A percentile compares a stretch with the other conserved stretches of the same genome.
Evolutionary conservation across 768 basidiomycete genomes (phyloP).

Genomic region (Agaricus blazei): DNA sequence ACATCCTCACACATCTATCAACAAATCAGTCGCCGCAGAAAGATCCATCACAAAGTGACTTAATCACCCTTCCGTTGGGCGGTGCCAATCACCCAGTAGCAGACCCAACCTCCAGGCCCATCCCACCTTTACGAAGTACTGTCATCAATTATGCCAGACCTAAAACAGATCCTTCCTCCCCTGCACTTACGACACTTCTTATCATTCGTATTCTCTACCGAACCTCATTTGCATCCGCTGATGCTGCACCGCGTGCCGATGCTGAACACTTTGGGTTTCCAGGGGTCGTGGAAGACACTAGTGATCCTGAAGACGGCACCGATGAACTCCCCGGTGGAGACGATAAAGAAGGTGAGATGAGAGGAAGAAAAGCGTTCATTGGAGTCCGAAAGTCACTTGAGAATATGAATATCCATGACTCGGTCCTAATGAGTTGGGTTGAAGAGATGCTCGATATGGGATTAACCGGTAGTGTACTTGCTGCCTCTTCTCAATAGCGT

Average conservation of each 20-base stretch:
- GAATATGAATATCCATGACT: constrained; percentile 61
- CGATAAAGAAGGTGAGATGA: constrained; percentile 65
- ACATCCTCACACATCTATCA: constrained; percentile 75
- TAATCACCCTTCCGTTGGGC: constrained; percentile 59
- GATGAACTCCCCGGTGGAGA: constrained; percentile 43
- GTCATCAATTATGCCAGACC: constrained; percentile 56
- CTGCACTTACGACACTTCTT: constrained; percentile 75
- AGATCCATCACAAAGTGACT: constrained; percentile 69
- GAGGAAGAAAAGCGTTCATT: constrained; percentile 68
- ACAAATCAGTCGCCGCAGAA: constrained; percentile 47
- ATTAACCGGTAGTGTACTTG: constrained; percentile 7
- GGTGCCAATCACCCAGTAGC: constrained; percentile 50
- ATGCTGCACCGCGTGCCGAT: constrained; percentile 64
- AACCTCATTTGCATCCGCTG: constrained; percentile 68
- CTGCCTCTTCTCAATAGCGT: neutral
- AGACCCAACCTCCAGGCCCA: constrained; percentile 61
- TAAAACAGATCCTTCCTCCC: constrained; percentile 59
- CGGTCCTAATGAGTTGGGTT: constrained; percentile 39
- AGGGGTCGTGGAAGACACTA: constrained; percentile 71
- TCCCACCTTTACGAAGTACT: constrained; percentile 67
- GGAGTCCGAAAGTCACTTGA: constrained; percentile 56
- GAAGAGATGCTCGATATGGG: constrained; percentile 34
- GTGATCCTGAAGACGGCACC: constrained; percentile 49
- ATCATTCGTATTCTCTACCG: constrained; percentile 82
- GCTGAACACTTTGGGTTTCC: constrained; percentile 91